Conservation (phyloP, 2,329 filamentous ascomycete species). For the Clarireedia sp. region DNA sequence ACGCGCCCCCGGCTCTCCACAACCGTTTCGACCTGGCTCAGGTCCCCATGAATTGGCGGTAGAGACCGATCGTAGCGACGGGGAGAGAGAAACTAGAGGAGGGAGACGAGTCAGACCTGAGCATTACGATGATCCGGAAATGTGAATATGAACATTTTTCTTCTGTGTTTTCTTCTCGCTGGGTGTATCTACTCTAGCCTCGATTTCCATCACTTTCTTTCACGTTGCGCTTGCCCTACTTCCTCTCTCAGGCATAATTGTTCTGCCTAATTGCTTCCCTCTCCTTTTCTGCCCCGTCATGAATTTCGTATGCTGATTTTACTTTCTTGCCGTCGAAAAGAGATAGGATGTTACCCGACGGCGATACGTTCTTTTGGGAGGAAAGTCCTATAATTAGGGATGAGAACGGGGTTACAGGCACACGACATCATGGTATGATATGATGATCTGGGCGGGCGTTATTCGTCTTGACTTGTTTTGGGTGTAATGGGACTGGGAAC, state of each 20-base stretch:
- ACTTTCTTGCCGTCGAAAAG: background rate
- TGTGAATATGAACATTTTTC: conserved; percentile 4
- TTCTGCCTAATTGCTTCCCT: too few species aligned
- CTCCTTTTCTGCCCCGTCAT: background rate
- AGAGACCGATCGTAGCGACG: too few species aligned
- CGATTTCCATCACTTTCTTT: background rate
- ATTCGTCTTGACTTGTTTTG: too few species aligned
- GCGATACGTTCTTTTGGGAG: conserved; percentile 1
- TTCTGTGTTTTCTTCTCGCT: background rate
- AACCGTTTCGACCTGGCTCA: too few species aligned
- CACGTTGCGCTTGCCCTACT: background rate
- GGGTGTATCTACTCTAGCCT: background rate
- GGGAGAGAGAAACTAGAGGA: too few species aligned
- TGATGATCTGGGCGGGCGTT: too few species aligned
- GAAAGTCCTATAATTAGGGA: background rate
- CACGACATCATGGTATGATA: too few species aligned
- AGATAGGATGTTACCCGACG: background rate
- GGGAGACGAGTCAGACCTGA: background rate
- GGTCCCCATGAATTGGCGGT: too few species aligned
- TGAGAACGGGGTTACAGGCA: background rate
- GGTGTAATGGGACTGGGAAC: too few species aligned
- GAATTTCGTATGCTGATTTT: background rate
- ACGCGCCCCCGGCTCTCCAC: too few species aligned
- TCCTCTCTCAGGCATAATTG: too few species aligned
- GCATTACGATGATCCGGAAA: conserved; percentile 2